Conservation (phyloP, 768 basidiomycete species). For the Gelatoporia subvermispora region DNA sequence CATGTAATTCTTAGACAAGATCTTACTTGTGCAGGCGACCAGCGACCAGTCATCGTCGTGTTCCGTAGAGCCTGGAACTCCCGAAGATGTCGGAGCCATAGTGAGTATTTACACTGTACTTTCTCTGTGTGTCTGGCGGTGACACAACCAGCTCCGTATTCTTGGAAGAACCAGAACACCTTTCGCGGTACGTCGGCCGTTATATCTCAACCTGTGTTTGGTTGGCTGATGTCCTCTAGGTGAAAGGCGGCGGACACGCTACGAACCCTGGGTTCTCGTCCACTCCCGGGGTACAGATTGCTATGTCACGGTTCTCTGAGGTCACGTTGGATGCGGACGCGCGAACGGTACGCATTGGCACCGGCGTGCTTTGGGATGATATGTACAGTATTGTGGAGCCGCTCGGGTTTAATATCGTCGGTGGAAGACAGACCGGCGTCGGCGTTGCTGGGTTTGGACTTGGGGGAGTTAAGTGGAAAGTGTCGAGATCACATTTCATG, state of each 20-base stretch:
- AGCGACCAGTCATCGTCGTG: constrained; percentile 48
- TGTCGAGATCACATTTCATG: too few relatives aligned
- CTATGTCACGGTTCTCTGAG: constrained; percentile 8
- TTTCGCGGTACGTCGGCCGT: constrained; percentile 49
- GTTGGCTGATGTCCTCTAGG: constrained; percentile 3
- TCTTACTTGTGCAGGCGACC: too few relatives aligned
- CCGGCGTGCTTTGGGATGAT: constrained; percentile 20
- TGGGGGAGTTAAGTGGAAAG: constrained; percentile 16
- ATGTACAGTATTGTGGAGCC: constrained; percentile 45
- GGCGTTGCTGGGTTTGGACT: constrained; percentile 53
- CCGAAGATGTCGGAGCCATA: constrained; percentile 44
- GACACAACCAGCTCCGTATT: constrained; percentile 34
- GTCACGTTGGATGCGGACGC: background rate
- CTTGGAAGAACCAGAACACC: constrained; percentile 36
- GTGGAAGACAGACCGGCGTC: constrained; percentile 48
- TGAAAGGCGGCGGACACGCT: constrained; percentile 24
- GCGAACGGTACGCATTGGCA: background rate
- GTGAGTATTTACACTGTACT: constrained; percentile 29
- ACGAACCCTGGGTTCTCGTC: constrained; percentile 23
- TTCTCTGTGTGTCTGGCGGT: too few relatives aligned
- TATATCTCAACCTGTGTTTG: background rate
- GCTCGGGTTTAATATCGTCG: constrained; percentile 46
- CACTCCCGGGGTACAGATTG: constrained; percentile 22
- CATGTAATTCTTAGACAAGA: too few relatives aligned
- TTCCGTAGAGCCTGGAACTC: constrained; percentile 53